phyloP scores from a whole-genome alignment of 1,284 basidiomycete genomes.

The Austroboletus olivaceoglutinosus region DNA sequence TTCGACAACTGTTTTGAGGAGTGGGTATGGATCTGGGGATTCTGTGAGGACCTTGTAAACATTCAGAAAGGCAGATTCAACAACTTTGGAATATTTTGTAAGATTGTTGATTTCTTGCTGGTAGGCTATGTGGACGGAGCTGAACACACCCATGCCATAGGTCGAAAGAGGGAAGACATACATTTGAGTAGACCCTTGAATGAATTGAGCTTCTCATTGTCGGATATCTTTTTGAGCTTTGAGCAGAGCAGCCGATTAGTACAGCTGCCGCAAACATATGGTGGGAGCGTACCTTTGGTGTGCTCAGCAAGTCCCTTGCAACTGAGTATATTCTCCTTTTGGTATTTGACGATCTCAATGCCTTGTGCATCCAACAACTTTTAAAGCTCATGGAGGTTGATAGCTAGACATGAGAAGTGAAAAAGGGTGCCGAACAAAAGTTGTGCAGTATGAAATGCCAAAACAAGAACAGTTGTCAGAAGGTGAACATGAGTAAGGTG shows the following conservation, averaged over 20 bases:
- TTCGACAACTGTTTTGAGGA: conserved; percentile 91
- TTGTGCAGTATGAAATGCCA: too few species aligned
- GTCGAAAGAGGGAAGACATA: conserved; percentile 27
- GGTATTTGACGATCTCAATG: conserved; percentile 93
- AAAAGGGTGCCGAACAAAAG: not conserved
- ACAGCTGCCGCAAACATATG: conserved; percentile 9
- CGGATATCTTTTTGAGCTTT: conserved; percentile 95
- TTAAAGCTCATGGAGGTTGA: conserved; percentile 88
- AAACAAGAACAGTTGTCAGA: not conserved
- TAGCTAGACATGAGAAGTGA: conserved; percentile 50
- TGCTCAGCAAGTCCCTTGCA: conserved; percentile 90
- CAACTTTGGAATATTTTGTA: conserved; percentile 86
- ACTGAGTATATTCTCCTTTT: conserved; percentile 94
- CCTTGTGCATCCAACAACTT: conserved; percentile 89
- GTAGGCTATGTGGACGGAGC: conserved; percentile 59
- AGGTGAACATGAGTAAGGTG: not conserved
- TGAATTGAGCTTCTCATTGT: conserved; percentile 78
- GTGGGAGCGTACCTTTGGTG: conserved; percentile 71
- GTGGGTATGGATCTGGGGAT: conserved; percentile 94
- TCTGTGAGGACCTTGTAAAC: conserved; percentile 93
- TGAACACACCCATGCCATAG: not conserved
- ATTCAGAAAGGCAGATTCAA: conserved; percentile 92
- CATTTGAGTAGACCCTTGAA: conserved; percentile 89
- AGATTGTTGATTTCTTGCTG: conserved; percentile 95
- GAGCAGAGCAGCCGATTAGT: not conserved